Conservation (phyloP, 768 basidiomycete species). For the Pisolithus sp. region DNA sequence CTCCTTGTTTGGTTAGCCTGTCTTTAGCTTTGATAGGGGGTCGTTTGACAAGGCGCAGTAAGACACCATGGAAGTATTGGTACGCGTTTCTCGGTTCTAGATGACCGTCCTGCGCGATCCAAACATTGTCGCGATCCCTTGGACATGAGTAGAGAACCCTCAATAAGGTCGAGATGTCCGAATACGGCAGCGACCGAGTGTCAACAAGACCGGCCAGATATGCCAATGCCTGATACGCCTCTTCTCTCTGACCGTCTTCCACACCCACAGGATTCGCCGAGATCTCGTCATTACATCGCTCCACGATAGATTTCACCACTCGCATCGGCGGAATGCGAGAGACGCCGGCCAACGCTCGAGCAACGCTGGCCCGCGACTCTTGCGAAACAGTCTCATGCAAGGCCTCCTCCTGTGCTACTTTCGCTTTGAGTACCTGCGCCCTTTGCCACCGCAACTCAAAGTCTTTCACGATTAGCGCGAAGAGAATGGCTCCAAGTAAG, state of each 20-base stretch:
- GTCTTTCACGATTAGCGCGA: slow-evolving; percentile 59
- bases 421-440: slow-evolving; percentile 21
- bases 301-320: slow-evolving; percentile 29
- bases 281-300: slow-evolving; percentile 25
- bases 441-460: slow-evolving; percentile 40
- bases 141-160: slow-evolving; percentile 43
- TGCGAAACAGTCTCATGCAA: slow-evolving; percentile 9
- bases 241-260: slow-evolving; percentile 18
- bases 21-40: slow-evolving; percentile 23
- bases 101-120: slow-evolving; percentile 25
- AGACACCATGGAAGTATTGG: slow-evolving; percentile 42
- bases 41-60: slow-evolving; percentile 34
- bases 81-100: slow-evolving; percentile 33
- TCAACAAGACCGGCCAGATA: slow-evolving; percentile 51
- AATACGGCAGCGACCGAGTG: slow-evolving; percentile 39
- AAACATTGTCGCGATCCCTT: slow-evolving; percentile 32
- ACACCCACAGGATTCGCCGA: slow-evolving; percentile 16
- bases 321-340: slow-evolving; percentile 21
- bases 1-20: slow-evolving; percentile 7
- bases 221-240: slow-evolving; percentile 54
- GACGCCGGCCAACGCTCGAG: slow-evolving; percentile 4
- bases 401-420: slow-evolving; percentile 13
- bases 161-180: slow-evolving; percentile 40
- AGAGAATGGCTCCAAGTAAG: slow-evolving; percentile 65
- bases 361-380: slow-evolving; percentile 15